phyloP scores from a whole-genome alignment of 2,329 filamentous ascomycete genomes.

The Penicillium italicum region DNA sequence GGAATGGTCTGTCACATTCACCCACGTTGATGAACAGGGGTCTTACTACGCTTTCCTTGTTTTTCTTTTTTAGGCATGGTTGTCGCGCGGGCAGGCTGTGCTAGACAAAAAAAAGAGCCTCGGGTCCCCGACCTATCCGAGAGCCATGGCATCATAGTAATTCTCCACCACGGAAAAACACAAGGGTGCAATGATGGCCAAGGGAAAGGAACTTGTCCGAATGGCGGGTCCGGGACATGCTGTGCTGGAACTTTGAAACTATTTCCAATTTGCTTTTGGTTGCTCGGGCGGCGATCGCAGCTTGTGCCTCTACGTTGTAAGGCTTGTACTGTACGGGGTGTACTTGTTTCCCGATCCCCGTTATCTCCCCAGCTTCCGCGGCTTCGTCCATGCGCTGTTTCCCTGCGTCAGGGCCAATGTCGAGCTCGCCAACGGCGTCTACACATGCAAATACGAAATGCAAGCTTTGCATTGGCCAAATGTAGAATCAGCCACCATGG shows the following conservation, averaged over 20 bases:
- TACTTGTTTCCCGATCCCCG: too few species aligned
- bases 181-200: background rate
- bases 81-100: slow-evolving; percentile 4
- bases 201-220: background rate
- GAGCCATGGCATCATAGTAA: background rate
- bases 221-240: background rate
- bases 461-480: slow-evolving; percentile 7
- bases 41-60: background rate
- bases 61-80: background rate
- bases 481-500: slow-evolving; percentile 5
- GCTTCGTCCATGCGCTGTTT: background rate
- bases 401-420: background rate
- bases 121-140: slow-evolving; percentile 6
- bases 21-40: slow-evolving; percentile 4
- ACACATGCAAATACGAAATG: slow-evolving; percentile 6
- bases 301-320: background rate
- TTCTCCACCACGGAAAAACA: slow-evolving; percentile 7
- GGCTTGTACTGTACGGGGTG: background rate
- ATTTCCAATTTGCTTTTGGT: background rate
- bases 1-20: background rate
- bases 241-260: background rate
- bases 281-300: slow-evolving; percentile 4
- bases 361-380: background rate
- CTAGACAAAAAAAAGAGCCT: background rate
- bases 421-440: slow-evolving; percentile 13